Percentiles rank a stretch among this genome's conserved stretches.
Evolutionary conservation across 495 filamentous ascomycete species (phyloP).

Genomic region (Pyrenula massariospora): DNA sequence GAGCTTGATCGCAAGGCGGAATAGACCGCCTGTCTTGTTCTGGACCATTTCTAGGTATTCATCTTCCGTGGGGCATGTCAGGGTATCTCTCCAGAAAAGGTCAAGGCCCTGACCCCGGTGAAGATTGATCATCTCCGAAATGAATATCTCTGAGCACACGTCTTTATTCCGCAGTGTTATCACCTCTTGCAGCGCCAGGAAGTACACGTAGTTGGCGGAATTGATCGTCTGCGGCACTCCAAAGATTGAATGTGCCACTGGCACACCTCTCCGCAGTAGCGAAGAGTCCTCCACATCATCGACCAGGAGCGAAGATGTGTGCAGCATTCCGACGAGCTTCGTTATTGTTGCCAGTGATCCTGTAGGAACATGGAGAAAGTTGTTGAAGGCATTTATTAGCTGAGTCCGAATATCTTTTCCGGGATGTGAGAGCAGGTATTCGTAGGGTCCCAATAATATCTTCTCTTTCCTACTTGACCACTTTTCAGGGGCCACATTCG

Average conservation of each 20-base stretch:
- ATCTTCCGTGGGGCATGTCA: slow-evolving; percentile 87
- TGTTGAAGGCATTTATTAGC: slow-evolving; percentile 82
- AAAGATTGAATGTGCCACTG: slow-evolving; percentile 90
- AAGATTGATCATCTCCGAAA: slow-evolving; percentile 83
- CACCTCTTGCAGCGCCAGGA: slow-evolving; percentile 73
- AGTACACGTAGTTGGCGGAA: slow-evolving; percentile 94
- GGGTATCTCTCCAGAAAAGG: slow-evolving; percentile 89
- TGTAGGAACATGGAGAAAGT: slow-evolving; percentile 73
- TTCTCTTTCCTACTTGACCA: slow-evolving; percentile 66
- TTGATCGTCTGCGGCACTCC: slow-evolving; percentile 96
- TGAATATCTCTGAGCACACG: slow-evolving; percentile 61
- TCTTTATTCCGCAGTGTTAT: slow-evolving; percentile 59
- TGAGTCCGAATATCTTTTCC: slow-evolving; percentile 86
- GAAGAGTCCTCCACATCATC: slow-evolving; percentile 89
- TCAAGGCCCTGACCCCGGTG: slow-evolving; percentile 97
- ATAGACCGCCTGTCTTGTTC: slow-evolving; percentile 95
- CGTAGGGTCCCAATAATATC: slow-evolving; percentile 74
- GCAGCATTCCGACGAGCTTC: slow-evolving; percentile 82
- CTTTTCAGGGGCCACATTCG: slow-evolving; percentile 36
- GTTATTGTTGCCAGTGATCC: slow-evolving; percentile 72
- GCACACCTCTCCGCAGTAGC: slow-evolving; percentile 71
- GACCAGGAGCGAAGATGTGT: slow-evolving; percentile 83
- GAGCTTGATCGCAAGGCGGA: slow-evolving; percentile 84
- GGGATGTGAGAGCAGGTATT: slow-evolving; percentile 75
- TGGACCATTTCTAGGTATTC: slow-evolving; percentile 98